A percentile compares a stretch with the other conserved stretches of the same genome.
phyloP scores from a whole-genome alignment of 2,329 filamentous ascomycete genomes.

The Cucurbitaria berberidis region DNA sequence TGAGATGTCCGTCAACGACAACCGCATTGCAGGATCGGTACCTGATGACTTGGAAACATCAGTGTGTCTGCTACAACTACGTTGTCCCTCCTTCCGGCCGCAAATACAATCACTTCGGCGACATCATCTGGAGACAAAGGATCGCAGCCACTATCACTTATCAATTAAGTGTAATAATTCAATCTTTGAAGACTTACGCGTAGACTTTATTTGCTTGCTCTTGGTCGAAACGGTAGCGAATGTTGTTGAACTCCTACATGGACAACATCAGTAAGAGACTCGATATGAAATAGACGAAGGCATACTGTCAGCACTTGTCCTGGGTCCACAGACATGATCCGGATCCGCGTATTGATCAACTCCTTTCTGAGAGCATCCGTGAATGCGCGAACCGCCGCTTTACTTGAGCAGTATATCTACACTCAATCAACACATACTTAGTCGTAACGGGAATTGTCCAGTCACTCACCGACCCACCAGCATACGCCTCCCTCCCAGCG shows the following conservation, averaged over 20 bases:
- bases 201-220: slow-evolving; percentile 85
- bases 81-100: slow-evolving; percentile 79
- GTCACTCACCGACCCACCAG: slow-evolving; percentile 65
- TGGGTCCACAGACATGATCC: slow-evolving; percentile 85
- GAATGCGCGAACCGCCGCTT: slow-evolving; percentile 84
- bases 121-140: slow-evolving; percentile 86
- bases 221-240: slow-evolving; percentile 85
- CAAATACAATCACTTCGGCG: slow-evolving; percentile 86
- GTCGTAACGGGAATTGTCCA: not conserved
- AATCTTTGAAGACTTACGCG: slow-evolving; percentile 52
- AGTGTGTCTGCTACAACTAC: slow-evolving; percentile 85
- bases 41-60: slow-evolving; percentile 85
- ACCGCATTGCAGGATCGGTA: no score
- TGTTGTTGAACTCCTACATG: slow-evolving; percentile 73
- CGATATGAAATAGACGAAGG: not conserved
- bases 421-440: not conserved
- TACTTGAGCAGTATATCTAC: slow-evolving; percentile 78
- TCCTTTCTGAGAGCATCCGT: slow-evolving; percentile 81
- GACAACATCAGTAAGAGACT: not conserved
- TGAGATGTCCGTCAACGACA: no score
- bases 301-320: slow-evolving; percentile 80
- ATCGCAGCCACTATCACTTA: slow-evolving; percentile 58
- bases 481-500: slow-evolving; percentile 81
- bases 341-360: slow-evolving; percentile 75
- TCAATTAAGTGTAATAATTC: slow-evolving; percentile 7